Percentiles rank a stretch among this genome's conserved stretches.
phyloP scores from a whole-genome alignment of 495 filamentous ascomycete species.

The Aspergillus heteromorphus region DNA sequence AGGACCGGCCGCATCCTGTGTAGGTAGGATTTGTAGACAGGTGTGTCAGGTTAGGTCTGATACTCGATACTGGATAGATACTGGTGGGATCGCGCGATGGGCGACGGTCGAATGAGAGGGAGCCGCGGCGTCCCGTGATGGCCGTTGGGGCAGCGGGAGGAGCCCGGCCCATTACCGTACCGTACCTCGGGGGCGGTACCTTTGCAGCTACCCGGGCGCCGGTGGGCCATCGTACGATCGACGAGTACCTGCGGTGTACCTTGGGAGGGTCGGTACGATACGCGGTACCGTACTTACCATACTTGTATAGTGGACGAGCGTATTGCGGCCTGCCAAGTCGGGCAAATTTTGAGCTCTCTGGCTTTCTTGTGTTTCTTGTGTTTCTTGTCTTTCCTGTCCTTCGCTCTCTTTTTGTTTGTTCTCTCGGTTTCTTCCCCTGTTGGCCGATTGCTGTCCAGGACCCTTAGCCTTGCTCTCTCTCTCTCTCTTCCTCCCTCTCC shows the following conservation, averaged over 20 bases:
- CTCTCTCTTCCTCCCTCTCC: conserved; percentile 9
- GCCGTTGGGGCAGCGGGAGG: neutral
- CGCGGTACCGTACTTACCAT: too few species aligned
- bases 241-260: too few species aligned
- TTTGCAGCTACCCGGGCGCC: neutral
- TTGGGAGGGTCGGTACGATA: neutral
- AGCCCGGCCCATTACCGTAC: neutral
- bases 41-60: too few species aligned
- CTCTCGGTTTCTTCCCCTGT: too few species aligned
- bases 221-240: neutral
- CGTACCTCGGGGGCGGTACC: neutral
- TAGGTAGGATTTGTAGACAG: too few species aligned
- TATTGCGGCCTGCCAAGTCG: neutral
- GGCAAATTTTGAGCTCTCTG: neutral
- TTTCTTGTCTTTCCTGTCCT: too few species aligned
- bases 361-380: too few species aligned
- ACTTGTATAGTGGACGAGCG: too few species aligned
- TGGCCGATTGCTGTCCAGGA: neutral
- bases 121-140: neutral
- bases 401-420: too few species aligned
- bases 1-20: neutral
- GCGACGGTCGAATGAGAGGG: neutral
- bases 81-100: neutral
- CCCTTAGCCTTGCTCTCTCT: neutral
- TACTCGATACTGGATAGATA: neutral